phyloP scores from a whole-genome alignment of 2,329 filamentous ascomycete genomes.

The Aspergillus japonicus region DNA sequence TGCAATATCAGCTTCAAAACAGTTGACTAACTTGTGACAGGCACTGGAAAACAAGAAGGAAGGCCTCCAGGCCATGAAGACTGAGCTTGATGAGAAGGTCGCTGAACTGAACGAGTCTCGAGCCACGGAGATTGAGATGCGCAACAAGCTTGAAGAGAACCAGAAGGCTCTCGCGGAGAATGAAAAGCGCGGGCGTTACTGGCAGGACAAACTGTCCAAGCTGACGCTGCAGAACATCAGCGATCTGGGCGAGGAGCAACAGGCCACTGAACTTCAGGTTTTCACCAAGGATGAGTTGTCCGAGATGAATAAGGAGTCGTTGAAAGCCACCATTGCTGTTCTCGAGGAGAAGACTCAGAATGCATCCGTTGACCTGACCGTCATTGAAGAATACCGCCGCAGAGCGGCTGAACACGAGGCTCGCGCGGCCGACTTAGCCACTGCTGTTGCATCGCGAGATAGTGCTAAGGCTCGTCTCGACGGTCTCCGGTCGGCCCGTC shows the following conservation, averaged over 20 bases:
- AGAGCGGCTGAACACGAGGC: slow-evolving; percentile 78
- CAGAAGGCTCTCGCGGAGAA: slow-evolving; percentile 86
- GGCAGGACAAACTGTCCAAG: slow-evolving; percentile 86
- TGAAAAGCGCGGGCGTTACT: slow-evolving; percentile 78
- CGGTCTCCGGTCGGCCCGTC: slow-evolving; percentile 80
- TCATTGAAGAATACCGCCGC: slow-evolving; percentile 83
- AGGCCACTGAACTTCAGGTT: slow-evolving; percentile 59
- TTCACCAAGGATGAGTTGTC: slow-evolving; percentile 72
- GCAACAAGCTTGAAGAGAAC: slow-evolving; percentile 94
- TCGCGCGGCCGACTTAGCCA: slow-evolving; percentile 78
- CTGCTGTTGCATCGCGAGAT: slow-evolving; percentile 76
- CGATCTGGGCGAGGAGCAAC: slow-evolving; percentile 61
- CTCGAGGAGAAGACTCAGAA: slow-evolving; percentile 78
- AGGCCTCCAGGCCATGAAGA: slow-evolving; percentile 75
- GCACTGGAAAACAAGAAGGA: slow-evolving; percentile 75
- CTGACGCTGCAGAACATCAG: slow-evolving; percentile 77
- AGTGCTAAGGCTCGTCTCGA: slow-evolving; percentile 88
- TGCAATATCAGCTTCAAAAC: background rate
- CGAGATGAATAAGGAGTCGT: slow-evolving; percentile 61
- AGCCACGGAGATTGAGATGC: slow-evolving; percentile 93
- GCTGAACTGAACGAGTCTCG: slow-evolving; percentile 84
- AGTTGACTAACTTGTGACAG: slow-evolving; percentile 36
- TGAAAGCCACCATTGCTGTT: slow-evolving; percentile 64
- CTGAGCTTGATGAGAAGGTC: slow-evolving; percentile 81
- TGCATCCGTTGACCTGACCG: slow-evolving; percentile 81